Evolutionary conservation across 2,329 filamentous ascomycete species (phyloP), one percentile per base, ranked within the genome.

Genomic region (Alternaria arborescens): DNA sequence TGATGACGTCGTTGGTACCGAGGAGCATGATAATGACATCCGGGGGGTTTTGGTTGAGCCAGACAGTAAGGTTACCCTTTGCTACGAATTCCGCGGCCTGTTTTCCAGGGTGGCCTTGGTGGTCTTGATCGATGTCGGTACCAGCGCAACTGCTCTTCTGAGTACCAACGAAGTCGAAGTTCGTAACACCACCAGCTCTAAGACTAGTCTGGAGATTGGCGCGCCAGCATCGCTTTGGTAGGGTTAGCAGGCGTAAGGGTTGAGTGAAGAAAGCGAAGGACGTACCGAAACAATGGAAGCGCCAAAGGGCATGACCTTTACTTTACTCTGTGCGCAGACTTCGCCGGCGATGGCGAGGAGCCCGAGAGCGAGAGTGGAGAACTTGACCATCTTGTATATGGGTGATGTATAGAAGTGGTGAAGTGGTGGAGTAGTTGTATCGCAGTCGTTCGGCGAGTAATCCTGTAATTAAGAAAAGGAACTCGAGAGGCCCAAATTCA

Each of bases 21-120:
- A 84, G 70, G 61, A 82, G 79, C 80, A 83, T 81, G 71, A 82
- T 72, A 44, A 83, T 76, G n/a, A 83, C 71, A 60, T 83, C 80
- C 0, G 81, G 79, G 2, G 75, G 72, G 10, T 79, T 74, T 24
- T 70, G 60, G 3, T 72, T 62, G 10, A 84, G 71, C 80, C 80
- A 83, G 18, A 65, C 69, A 0, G 72, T 71, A 4, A 83, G 76
- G 50, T 77, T 73, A 30, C 78, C 77, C 32, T 80, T 71, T 20
- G 70, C 66, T 3, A 77, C 79, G 48, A 80, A 81, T 32, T 77
- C 75, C 12, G 77, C 78, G 16, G 79, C 81, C 1, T 77, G 73
- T 28, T 73, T 77, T 5, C 82, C 80, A 3, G 80, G 73, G 62
- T 82, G 80, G 32, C 81, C 82, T 65, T 84, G 81, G 60, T 83